Conservation (phyloP, 1,284 basidiomycete genomes). For the Hemileia vastatrix region DNA sequence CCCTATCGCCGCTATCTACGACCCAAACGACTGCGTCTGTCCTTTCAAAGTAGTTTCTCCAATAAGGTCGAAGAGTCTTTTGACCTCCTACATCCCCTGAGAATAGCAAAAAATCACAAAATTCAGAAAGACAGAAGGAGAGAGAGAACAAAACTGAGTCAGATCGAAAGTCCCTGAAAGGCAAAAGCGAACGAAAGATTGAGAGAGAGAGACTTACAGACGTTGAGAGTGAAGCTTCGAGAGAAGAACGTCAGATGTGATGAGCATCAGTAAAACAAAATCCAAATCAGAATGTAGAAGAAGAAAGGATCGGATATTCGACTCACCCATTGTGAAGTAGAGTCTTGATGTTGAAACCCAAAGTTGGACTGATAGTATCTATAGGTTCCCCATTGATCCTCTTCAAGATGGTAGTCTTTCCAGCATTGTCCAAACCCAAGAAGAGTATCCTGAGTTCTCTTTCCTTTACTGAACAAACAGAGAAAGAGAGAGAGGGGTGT, state of each 20-base stretch:
- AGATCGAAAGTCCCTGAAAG: background rate
- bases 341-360: slow-evolving; percentile 98
- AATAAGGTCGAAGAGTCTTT: slow-evolving; percentile 86
- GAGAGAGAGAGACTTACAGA: slow-evolving; percentile 56
- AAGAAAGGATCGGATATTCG: slow-evolving; percentile 6
- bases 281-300: slow-evolving; percentile 12
- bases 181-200: background rate
- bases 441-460: slow-evolving; percentile 93
- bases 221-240: slow-evolving; percentile 77
- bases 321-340: slow-evolving; percentile 77
- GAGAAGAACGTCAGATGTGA: slow-evolving; percentile 10
- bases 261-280: slow-evolving; percentile 9
- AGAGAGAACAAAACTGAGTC: background rate
- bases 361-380: slow-evolving; percentile 73
- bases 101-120: slow-evolving; percentile 3
- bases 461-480: slow-evolving; percentile 49
- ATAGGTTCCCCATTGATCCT: slow-evolving; percentile 77
- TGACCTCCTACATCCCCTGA: slow-evolving; percentile 98
- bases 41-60: slow-evolving; percentile 98
- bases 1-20: slow-evolving; percentile 83
- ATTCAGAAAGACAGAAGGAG: background rate
- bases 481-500: background rate
- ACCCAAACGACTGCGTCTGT: slow-evolving; percentile 99
- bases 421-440: slow-evolving; percentile 98
- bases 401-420: slow-evolving; percentile 96